Percentiles rank a stretch among this genome's conserved stretches.
Evolutionary conservation across 2,329 filamentous ascomycete genomes (phyloP).

Genomic region (Aureobasidium sp.): DNA sequence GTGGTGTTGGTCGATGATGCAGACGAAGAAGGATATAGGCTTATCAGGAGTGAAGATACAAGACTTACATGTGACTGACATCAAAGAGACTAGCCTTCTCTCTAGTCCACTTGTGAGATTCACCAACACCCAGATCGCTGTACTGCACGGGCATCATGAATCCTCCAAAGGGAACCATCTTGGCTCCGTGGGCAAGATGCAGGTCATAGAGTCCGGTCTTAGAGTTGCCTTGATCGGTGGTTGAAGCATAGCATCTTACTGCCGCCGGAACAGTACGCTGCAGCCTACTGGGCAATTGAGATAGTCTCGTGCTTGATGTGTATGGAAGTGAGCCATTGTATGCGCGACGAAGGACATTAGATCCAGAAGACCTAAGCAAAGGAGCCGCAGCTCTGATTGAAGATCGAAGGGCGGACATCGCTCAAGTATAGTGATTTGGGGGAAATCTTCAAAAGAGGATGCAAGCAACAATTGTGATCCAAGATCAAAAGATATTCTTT

Average conservation of each 20-base stretch:
- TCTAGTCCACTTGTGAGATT: constrained; percentile 86
- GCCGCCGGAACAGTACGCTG: background rate
- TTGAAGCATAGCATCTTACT: constrained; percentile 11
- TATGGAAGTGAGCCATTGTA: background rate
- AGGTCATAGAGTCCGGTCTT: constrained; percentile 70
- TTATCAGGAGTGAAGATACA: background rate
- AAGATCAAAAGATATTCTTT: background rate
- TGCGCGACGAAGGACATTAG: background rate
- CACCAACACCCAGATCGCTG: constrained; percentile 63
- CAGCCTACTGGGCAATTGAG: background rate
- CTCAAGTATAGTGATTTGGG: background rate
- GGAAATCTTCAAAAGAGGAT: background rate
- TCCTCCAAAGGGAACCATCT: constrained; percentile 95
- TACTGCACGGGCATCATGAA: constrained; percentile 94
- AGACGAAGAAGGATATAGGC: background rate
- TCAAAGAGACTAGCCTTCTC: constrained; percentile 87
- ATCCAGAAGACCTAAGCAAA: background rate
- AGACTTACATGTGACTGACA: constrained; percentile 73
- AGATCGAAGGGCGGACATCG: constrained; percentile 1
- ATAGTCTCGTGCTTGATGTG: background rate
- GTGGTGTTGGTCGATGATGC: constrained; percentile 12
- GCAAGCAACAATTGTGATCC: too few species aligned
- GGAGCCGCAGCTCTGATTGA: background rate
- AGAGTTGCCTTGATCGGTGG: background rate
- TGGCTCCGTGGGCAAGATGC: constrained; percentile 70